Base-by-base conservation (phyloP, 345 rosid species). In the Eucalyptus curtisii region DNA sequence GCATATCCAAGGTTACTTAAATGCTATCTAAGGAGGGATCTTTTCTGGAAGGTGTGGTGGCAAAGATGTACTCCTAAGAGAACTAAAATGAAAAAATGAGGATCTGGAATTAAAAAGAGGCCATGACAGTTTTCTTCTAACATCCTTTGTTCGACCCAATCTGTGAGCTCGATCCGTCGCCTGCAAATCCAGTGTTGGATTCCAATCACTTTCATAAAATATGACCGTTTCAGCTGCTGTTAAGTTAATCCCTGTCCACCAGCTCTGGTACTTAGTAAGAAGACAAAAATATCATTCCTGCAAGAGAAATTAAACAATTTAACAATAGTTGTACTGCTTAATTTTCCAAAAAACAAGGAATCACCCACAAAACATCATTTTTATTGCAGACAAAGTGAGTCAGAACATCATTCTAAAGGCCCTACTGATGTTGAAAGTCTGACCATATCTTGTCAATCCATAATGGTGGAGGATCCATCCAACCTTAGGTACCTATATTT, bases 141-240 rank as follows among this genome's bases (percentile, higher is more conserved):
- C 99, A 95, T 98, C 99, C 92, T 95, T 98, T 49, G 99, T 98
- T 95, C 95, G 98, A 89, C 99, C 99, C 92, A 98, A 93, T 86
- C 99, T 96, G 88, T 98, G 99, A 90, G 99, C 99, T 94, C 99
- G 91, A 92, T 97, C 99, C 99, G 96, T 97, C 88, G 99, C 99
- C 91, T 95, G 99, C 88, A 98, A 94, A 94, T 98, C 99, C 92
- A 98, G 94, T 86, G 99, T 98, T 80, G 99, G 99, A 91, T 97
- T 98, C 99, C 99, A 98, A 91, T 98, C 99, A 90, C 99, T 98
- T 93, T 95, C 99, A 89, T 98, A 95, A 91, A 95, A 97, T 61
- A 98, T 95, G 90, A 97, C 99, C 13, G 99, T 98, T 92, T 98
- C 99, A 19, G 99, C 99, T 82, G 99, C 99, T 24, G 97, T 98